Conservation (phyloP, 176 grass and related monocot species). For the Oryza nivara region DNA sequence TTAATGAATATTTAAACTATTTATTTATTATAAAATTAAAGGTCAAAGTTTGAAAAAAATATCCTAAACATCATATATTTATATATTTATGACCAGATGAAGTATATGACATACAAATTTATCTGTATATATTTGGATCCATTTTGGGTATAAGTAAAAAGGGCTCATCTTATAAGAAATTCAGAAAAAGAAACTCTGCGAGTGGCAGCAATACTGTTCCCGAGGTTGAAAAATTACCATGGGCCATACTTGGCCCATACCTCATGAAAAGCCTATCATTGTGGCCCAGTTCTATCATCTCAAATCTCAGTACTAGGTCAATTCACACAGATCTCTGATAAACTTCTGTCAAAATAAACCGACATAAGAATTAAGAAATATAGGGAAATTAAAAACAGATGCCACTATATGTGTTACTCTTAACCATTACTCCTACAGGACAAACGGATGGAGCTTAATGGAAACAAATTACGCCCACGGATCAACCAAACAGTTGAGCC, state of each 20-base stretch:
- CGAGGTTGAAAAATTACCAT: neutral
- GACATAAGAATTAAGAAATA: no score
- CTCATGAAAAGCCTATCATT: neutral
- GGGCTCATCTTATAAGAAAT: neutral
- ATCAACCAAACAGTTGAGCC: conserved; percentile 35
- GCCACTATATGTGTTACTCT: neutral
- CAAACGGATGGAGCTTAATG: neutral
- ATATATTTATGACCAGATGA: no score
- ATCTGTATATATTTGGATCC: no score
- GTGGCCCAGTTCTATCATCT: neutral
- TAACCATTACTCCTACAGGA: neutral
- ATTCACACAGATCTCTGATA: neutral
- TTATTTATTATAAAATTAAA: no score
- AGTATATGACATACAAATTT: no score
- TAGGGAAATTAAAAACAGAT: no score
- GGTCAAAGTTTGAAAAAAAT: no score
- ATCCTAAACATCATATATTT: no score
- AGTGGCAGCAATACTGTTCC: neutral
- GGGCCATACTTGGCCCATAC: neutral
- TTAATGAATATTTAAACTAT: no score
- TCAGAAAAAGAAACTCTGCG: neutral
- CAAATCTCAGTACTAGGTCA: neutral
- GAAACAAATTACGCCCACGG: neutral
- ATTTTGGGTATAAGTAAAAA: no score
- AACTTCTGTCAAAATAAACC: neutral